Conservation (phyloP, 1,284 basidiomycete species). For the Fomitiporia mediterranea region DNA sequence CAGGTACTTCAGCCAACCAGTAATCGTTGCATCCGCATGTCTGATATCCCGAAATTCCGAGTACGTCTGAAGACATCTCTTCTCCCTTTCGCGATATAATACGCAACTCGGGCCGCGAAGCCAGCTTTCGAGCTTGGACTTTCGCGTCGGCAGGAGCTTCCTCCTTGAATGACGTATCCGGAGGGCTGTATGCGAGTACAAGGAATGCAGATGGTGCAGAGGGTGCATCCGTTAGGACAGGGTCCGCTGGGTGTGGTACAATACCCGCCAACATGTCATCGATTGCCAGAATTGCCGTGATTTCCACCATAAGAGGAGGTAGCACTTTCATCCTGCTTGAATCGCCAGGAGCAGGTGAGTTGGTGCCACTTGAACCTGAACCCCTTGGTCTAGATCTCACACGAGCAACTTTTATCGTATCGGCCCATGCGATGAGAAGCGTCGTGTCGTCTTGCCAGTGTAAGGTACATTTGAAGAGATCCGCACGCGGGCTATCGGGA, state of each 20-base stretch:
- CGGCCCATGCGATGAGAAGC: conserved; percentile 92
- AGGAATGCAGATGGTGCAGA: conserved; percentile 66
- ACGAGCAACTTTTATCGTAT: conserved; percentile 88
- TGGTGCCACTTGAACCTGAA: conserved; percentile 23
- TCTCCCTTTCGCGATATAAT: conserved; percentile 89
- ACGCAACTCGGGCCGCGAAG: conserved; percentile 88
- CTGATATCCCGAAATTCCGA: conserved; percentile 76
- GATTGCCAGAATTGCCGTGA: conserved; percentile 88
- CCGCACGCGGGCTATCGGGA: conserved; percentile 78
- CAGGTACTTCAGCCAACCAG: conserved; percentile 50
- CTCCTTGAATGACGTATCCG: conserved; percentile 59
- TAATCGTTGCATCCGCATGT: conserved; percentile 94
- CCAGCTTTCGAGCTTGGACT: conserved; percentile 73
- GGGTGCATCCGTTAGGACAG: conserved; percentile 26
- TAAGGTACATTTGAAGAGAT: conserved; percentile 89
- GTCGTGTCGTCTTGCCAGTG: conserved; percentile 91
- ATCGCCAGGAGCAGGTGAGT: conserved; percentile 35
- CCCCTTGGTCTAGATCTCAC: conserved; percentile 60
- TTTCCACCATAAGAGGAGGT: conserved; percentile 70
- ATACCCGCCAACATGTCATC: conserved; percentile 96
- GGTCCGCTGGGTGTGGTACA: conserved; percentile 58
- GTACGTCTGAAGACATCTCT: conserved; percentile 83
- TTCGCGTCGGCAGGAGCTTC: conserved; percentile 69
- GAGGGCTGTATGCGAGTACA: conserved; percentile 76
- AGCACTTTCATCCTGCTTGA: conserved; percentile 31